phyloP scores from a whole-genome alignment of 176 grass and related monocot genomes.

The Lolium perenne region DNA sequence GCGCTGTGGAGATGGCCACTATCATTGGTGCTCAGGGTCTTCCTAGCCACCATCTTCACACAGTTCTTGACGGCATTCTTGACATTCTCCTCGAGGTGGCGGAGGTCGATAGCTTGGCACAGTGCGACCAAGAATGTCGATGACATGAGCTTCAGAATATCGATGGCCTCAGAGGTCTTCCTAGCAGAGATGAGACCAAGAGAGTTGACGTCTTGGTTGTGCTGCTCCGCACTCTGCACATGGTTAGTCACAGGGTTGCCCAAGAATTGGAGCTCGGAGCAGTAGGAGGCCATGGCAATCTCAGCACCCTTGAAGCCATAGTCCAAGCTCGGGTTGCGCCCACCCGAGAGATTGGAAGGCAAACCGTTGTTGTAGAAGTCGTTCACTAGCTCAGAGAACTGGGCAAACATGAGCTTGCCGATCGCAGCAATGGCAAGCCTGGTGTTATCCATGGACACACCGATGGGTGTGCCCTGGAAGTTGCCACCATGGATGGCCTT shows the following conservation, averaged over 20 bases:
- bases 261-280: slow-evolving; percentile 21
- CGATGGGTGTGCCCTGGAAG: slow-evolving; percentile 68
- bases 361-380: slow-evolving; percentile 74
- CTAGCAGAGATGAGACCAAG: slow-evolving; percentile 71
- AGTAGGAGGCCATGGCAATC: slow-evolving; percentile 86
- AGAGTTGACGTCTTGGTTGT: slow-evolving; percentile 92
- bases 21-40: no score
- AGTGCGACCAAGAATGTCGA: no score
- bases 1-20: no score
- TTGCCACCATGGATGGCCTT: slow-evolving; percentile 67
- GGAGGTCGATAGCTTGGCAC: no score
- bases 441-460: slow-evolving; percentile 74
- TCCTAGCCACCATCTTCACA: no score
- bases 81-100: no score
- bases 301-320: slow-evolving; percentile 90
- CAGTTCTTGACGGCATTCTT: no score
- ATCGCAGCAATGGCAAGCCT: slow-evolving; percentile 55
- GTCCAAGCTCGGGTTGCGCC: slow-evolving; percentile 82
- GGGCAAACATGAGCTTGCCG: no score
- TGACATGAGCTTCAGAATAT: no score
- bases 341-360: slow-evolving; percentile 82
- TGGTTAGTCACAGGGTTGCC: slow-evolving; percentile 87
- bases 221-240: slow-evolving; percentile 88
- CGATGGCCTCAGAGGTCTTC: no score
- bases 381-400: no score